Conservation (phyloP, 2,329 filamentous ascomycete genomes). For the Trichoderma koningii region DNA sequence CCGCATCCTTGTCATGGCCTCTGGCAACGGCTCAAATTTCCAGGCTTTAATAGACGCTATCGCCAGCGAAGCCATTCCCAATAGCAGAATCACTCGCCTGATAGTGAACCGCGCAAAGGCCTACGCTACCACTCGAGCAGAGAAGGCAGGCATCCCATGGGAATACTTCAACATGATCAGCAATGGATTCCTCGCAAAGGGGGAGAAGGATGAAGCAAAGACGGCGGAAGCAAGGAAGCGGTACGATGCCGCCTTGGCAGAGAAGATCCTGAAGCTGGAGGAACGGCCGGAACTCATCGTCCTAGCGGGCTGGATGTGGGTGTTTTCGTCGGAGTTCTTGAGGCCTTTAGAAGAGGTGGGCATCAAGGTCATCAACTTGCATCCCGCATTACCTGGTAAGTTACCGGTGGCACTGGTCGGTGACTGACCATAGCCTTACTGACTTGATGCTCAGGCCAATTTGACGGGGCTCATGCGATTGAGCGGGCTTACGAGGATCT, state of each 20-base stretch:
- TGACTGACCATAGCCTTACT: neutral
- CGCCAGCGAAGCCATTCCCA: conserved; percentile 43
- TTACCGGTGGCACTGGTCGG: too few relatives aligned
- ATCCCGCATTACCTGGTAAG: conserved; percentile 40
- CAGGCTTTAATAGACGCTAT: conserved; percentile 46
- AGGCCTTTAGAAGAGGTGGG: conserved; percentile 63
- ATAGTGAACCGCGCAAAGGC: conserved; percentile 53
- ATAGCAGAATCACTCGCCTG: conserved; percentile 49
- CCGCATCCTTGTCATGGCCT: conserved; percentile 69
- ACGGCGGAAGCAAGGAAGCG: conserved; percentile 60
- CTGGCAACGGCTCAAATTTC: conserved; percentile 60
- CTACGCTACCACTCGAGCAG: conserved; percentile 46
- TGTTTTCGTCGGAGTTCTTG: conserved; percentile 71
- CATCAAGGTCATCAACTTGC: conserved; percentile 77
- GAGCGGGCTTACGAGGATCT: conserved; percentile 76
- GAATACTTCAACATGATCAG: conserved; percentile 80
- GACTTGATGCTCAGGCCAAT: conserved; percentile 55
- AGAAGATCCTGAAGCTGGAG: conserved; percentile 57
- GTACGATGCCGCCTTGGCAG: conserved; percentile 72
- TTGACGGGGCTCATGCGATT: conserved; percentile 78
- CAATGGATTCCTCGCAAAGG: conserved; percentile 62
- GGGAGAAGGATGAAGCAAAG: conserved; percentile 48
- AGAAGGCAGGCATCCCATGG: conserved; percentile 63
- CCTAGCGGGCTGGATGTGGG: conserved; percentile 86
- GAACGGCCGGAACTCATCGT: conserved; percentile 73